Evolutionary conservation across 306 rosid genomes (phyloP).

Genomic region (Acacia acuminata): DNA sequence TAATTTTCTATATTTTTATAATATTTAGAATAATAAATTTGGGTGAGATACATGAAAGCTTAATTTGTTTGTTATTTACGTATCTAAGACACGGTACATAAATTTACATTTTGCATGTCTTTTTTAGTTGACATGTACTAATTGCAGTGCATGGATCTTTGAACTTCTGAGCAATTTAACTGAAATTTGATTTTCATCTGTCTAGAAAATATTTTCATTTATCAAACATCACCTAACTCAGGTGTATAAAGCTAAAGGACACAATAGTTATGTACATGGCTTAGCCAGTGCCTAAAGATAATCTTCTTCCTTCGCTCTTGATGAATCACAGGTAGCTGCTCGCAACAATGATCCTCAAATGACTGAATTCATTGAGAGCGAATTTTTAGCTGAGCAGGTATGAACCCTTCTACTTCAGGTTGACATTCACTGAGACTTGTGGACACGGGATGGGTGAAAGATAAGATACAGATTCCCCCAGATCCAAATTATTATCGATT

Average conservation of each 20-base stretch:
- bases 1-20: not conserved
- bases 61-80: not conserved
- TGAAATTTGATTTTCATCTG: not conserved
- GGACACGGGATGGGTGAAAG: not conserved
- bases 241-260: constrained; percentile 5
- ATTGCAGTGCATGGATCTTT: not conserved
- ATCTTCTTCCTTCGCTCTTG: not conserved
- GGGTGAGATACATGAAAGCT: not conserved
- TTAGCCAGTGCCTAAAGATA: not conserved
- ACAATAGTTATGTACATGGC: not conserved
- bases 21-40: not conserved
- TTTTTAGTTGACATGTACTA: not conserved
- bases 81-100: not conserved
- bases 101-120: not conserved
- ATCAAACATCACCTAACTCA: not conserved
- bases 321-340: constrained; percentile 46
- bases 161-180: not conserved
- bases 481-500: not conserved
- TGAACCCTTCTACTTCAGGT: constrained; percentile 4
- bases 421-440: not conserved
- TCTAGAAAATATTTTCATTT: not conserved
- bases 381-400: constrained; percentile 54
- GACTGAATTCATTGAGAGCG: constrained; percentile 49
- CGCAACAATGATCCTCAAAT: constrained; percentile 52
- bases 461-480: not conserved